Percentiles rank a stretch among this genome's conserved stretches.
phyloP scores from a whole-genome alignment of 495 filamentous ascomycete genomes.

The Penicillium lividum region DNA sequence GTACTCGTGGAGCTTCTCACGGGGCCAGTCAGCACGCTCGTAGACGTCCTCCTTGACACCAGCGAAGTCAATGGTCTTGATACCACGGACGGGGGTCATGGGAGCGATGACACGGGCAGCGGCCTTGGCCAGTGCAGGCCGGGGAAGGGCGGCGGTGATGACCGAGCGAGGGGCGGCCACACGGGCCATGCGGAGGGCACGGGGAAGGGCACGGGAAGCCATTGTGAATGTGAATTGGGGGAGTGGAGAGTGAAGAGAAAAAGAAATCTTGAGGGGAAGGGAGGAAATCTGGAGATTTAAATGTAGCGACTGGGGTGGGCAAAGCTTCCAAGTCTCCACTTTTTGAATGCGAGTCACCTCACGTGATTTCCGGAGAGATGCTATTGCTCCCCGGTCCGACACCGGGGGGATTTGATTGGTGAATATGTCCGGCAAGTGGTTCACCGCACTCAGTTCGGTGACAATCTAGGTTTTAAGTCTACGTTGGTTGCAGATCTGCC shows the following conservation, averaged over 20 bases:
- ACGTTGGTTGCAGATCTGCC: slow-evolving; percentile 2
- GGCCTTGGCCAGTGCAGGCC: slow-evolving; percentile 43
- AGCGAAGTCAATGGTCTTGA: slow-evolving; percentile 77
- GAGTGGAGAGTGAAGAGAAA: slow-evolving; percentile 26
- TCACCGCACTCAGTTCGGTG: slow-evolving; percentile 1
- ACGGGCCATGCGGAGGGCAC: slow-evolving; percentile 78
- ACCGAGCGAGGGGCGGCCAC: slow-evolving; percentile 61
- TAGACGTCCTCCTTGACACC: slow-evolving; percentile 90
- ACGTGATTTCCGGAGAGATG: slow-evolving; percentile 41
- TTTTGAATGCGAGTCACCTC: slow-evolving; percentile 13
- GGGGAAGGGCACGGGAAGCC: slow-evolving; percentile 81
- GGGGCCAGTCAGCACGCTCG: slow-evolving; percentile 97
- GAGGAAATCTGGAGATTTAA: slow-evolving; percentile 26
- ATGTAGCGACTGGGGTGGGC: slow-evolving; percentile 10
- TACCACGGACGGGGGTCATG: slow-evolving; percentile 51
- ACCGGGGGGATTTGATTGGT: slow-evolving; percentile 20
- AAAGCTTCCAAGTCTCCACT: slow-evolving; percentile 12
- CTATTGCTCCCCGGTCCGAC: slow-evolving; percentile 41
- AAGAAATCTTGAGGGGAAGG: slow-evolving; percentile 23
- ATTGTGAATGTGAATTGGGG: slow-evolving; percentile 56
- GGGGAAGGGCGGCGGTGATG: slow-evolving; percentile 44
- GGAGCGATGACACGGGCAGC: slow-evolving; percentile 52
- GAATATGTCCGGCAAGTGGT: background rate
- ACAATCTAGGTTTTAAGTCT: background rate
- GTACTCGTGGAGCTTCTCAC: slow-evolving; percentile 97